Base-by-base conservation (phyloP, 768 basidiomycete species). In the Termitomyces sp. region DNA sequence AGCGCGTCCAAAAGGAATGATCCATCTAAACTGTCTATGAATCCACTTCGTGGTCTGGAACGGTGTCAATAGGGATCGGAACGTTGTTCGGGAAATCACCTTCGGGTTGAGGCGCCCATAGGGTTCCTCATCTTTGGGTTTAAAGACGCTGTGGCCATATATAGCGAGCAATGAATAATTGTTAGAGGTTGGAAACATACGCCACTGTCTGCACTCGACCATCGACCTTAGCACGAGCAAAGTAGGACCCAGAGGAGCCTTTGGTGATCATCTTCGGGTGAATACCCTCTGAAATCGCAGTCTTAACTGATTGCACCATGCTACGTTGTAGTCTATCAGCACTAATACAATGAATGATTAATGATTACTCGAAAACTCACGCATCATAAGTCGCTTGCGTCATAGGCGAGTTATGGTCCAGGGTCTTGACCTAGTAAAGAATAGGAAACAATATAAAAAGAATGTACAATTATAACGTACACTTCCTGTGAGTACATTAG, bases 251-350 rank as follows among this genome's bases (percentile, higher is more conserved):
- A 5, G 88, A 91, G 2, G 89, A 92, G 11, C 94, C 94, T 64
- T 93, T 94, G 5, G 82, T 70, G 47, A 95, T 95, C 83, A 95
- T 89, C 68, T 93, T 91, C 10, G 93, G 93, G 62, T 95, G 91
- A 40, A 91, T 79, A 12, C 91, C 91, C 22, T 85, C 87, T 6
- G 73, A 56, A 59, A 95, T 89, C 13, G 90, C 88, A 54, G 69
- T 76, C 63, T 79, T 82, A 15, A 91, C 84, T 29, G 83, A 82
- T 63, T 84, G 76, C 15, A 82, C 82, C 15, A 86, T 64, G 50
- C 88, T 89, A 54, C 45, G 46, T n/a, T n/a, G 42, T 32, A 6
- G n/a, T 43, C 46, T 25, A 20, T 63, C 15, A 56, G 39, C 20
- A 16, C 15, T 44, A 56, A 20, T 35, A 15, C 33, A 22, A 27